phyloP scores from a whole-genome alignment of 352 stramenopile species.

The Phytophthora niederhauseri region DNA sequence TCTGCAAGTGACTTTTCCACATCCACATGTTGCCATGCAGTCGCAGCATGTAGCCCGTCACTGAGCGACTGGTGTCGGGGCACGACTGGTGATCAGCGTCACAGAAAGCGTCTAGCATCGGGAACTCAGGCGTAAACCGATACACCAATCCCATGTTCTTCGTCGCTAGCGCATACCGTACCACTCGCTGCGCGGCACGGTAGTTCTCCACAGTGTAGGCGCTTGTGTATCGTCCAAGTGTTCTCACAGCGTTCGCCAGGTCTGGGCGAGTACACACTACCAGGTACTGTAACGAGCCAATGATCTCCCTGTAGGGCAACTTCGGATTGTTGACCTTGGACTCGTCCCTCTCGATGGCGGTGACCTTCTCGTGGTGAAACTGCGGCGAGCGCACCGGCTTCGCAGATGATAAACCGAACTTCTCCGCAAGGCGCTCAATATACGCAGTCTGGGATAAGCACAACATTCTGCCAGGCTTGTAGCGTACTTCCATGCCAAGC shows the following conservation, averaged over 20 bases:
- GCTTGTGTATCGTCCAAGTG: constrained; percentile 1
- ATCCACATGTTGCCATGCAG: constrained; percentile 11
- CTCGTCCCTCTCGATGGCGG: not conserved
- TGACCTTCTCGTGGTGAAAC: constrained; percentile 1
- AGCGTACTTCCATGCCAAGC: constrained; percentile 9
- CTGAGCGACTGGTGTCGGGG: constrained; percentile 3
- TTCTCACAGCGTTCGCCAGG: constrained; percentile 6
- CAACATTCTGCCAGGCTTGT: not conserved
- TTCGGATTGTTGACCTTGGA: constrained; percentile 12
- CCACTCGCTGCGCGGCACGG: not conserved
- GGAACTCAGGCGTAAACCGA: not conserved
- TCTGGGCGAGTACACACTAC: constrained; percentile 6
- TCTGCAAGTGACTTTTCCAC: constrained; percentile 2
- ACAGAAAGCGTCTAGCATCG: not conserved
- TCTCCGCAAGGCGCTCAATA: constrained; percentile 3
- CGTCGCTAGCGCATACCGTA: constrained; percentile 4
- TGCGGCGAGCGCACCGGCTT: constrained; percentile 1
- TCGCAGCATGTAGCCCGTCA: constrained; percentile 3
- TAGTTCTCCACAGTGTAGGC: constrained; percentile 14
- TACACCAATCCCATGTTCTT: constrained; percentile 5
- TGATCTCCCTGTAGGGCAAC: constrained; percentile 3
- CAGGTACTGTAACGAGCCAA: constrained; percentile 7
- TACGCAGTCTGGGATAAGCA: constrained; percentile 6
- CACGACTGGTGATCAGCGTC: constrained; percentile 12
- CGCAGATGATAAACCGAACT: not conserved